Base-by-base conservation (phyloP, 2,329 filamentous ascomycete species). In the Aspergillus pseudonomiae region DNA sequence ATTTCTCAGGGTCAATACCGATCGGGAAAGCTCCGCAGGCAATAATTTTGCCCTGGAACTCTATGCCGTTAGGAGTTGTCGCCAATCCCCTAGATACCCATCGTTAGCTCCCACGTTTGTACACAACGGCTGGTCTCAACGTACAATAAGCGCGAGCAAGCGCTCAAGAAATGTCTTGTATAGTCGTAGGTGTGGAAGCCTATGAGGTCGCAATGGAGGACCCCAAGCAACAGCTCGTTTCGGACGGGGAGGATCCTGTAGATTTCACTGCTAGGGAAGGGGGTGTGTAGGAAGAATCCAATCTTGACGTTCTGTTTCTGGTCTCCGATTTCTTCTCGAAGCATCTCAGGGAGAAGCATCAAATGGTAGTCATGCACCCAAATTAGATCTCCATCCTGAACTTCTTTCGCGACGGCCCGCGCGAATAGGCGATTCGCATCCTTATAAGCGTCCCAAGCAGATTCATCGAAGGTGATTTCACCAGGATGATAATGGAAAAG, bases 101-200 rank as follows among this genome's bases (percentile, higher is more conserved):
- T 60, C n/a, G 45, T 69, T 65, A 71, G 65, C 59, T 57, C 46
- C 32, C 24, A 30, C 21, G n/a, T 34, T 63, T 53, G 63, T 57
- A 11, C 52, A 45, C 26, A 9, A 7, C 12, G 11, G 9, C 28
- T 9, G 30, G 24, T 3, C 5, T n/a, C 26, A 36, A 79, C 86
- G 77, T 83, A 91, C 84, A 97, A 84, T 69, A 98, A 95, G 68
- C 94, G 90, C n/a, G 93, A 94, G 81, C 95, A 98, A 75, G 92
- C 94, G 81, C 93, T 97, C 69, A 99, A 82, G 82, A 98, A 99
- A 80, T 99, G 95, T 59, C 95, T 88, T n/a, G 94, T 94, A 75
- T 99, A 99, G 81, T 98, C 94, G 81, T 97, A 98, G 32, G 95
- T 99, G 80, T 99, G 95, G 83, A 99, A 98, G 36, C 95, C 95